Conservation (phyloP, 2,329 filamentous ascomycete genomes). For the Exophiala oligosperma region DNA sequence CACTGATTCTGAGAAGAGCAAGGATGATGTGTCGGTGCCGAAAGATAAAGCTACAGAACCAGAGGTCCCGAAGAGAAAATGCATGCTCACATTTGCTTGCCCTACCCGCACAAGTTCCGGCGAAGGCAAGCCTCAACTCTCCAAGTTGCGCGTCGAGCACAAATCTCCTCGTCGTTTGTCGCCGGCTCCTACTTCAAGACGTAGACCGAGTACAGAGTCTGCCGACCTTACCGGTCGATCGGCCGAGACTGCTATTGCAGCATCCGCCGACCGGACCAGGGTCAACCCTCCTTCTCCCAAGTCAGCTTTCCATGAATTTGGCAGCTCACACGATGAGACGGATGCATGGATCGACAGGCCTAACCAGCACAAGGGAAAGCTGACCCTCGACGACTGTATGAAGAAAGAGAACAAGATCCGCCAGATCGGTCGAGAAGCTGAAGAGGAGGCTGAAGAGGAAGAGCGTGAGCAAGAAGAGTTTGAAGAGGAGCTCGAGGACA, state of each 20-base stretch:
- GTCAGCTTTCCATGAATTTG: conserved; percentile 80
- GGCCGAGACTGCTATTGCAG: conserved; percentile 13
- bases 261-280: background rate
- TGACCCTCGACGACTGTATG: conserved; percentile 88
- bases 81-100: conserved; percentile 49
- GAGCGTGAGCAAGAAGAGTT: conserved; percentile 61
- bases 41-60: conserved; percentile 32
- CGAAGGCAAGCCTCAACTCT: conserved; percentile 22
- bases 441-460: conserved; percentile 81
- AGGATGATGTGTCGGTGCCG: conserved; percentile 36
- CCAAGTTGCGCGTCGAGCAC: conserved; percentile 26
- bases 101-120: conserved; percentile 38
- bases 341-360: conserved; percentile 88
- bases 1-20: conserved; percentile 52
- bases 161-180: conserved; percentile 35
- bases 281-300: conserved; percentile 3
- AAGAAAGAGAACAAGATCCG: conserved; percentile 87
- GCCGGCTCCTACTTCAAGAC: conserved; percentile 34
- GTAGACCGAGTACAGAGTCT: conserved; percentile 15
- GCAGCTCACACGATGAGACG: conserved; percentile 74
- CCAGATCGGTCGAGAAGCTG: conserved; percentile 81
- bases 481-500: conserved; percentile 53
- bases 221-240: conserved; percentile 20
- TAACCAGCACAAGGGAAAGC: conserved; percentile 62
- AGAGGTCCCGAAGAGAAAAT: conserved; percentile 43